Evolutionary conservation across 2,329 filamentous ascomycete genomes (phyloP), one percentile per base, ranked within the genome.

Genomic region (Xylariales sp.): DNA sequence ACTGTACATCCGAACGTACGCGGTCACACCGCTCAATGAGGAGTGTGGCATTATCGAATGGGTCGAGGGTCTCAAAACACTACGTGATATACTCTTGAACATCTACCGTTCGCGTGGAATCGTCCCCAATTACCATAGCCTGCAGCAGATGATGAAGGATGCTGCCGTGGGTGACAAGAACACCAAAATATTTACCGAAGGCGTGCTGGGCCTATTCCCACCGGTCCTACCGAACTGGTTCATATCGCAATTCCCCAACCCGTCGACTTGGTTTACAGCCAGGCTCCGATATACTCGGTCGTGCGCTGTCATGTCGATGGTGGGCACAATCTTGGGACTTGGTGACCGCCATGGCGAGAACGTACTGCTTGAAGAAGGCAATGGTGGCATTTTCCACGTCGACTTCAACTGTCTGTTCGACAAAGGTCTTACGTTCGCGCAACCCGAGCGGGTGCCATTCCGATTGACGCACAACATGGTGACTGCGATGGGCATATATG

Each of bases 381-480:
- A 94, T 71, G 96, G 97, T 52, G 95, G 95, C 59, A 90, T 97
- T 2, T 93, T 99, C 80, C 96, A 99, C 80, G 97, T 99, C 53
- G 96, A 99, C 81, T 99, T 99, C 86, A 99, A 99, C 82, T 99
- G 97, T 80, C 89, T 99, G 4, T 99, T 99, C 79, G 97, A 99
- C 83, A 99, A 99, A 77, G 96, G 96, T 1, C 87, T 95, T 48
- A 97, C 94, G 0, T 98, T 99, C 78, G 91, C 94, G 70, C 97
- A 97, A 79, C 95, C 96, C 0, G 96, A 99, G 80, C 86, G 92
- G 36, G 96, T 99, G 1, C 97, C 96, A 1, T 99, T 99, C 85
- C 92, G 97, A 16, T 86, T 99, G 49, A 99, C 96, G 3, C 95
- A 97, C 84, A 99, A 99, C 81, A 98, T 99, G 95, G 89, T 97